These are phyloP conservation scores for Garcia nutans DNA, from an alignment of 345 rosid genomes.

Conservation along the genomic window DNA sequence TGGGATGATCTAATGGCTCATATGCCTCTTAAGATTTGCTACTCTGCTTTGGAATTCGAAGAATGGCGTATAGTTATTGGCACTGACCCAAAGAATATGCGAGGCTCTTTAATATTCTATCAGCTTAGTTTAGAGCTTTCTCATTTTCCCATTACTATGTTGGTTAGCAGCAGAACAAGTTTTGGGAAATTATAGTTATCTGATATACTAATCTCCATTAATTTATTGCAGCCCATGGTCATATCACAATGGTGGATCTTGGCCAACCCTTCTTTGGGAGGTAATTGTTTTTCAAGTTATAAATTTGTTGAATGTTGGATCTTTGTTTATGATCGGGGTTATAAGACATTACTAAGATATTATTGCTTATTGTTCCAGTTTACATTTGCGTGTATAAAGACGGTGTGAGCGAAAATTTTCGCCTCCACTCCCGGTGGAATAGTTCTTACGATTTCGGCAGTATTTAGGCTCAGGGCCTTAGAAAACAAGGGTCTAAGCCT, in stretches of 20 bases:
- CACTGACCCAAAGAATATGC: constrained; percentile 94
- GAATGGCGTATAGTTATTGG: constrained; percentile 95
- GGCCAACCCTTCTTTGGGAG: constrained; percentile 98
- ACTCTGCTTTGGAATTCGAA: constrained; percentile 75
- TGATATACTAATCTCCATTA: neutral
- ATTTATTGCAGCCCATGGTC: constrained; percentile 80
- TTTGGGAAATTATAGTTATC: neutral
- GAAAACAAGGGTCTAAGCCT: too few species aligned
- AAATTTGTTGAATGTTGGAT: neutral
- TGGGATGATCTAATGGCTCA: constrained; percentile 80
- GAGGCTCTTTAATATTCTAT: constrained; percentile 3
- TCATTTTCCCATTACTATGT: neutral
- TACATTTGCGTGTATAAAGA: constrained; percentile 86
- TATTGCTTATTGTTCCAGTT: constrained; percentile 43
- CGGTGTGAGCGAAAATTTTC: too few species aligned
- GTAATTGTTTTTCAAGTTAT: constrained; percentile 26
- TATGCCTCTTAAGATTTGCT: constrained; percentile 93
- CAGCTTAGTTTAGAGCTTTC: neutral
- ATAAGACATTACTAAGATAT: neutral
- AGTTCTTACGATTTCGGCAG: too few species aligned
- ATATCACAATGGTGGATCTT: constrained; percentile 93
- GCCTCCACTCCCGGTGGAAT: too few species aligned
- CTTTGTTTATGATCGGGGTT: neutral
- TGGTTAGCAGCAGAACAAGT: neutral
- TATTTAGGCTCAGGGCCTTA: too few species aligned